phyloP scores from a whole-genome alignment of 164 flowering plant species.

The Tinospora cordifolia region DNA sequence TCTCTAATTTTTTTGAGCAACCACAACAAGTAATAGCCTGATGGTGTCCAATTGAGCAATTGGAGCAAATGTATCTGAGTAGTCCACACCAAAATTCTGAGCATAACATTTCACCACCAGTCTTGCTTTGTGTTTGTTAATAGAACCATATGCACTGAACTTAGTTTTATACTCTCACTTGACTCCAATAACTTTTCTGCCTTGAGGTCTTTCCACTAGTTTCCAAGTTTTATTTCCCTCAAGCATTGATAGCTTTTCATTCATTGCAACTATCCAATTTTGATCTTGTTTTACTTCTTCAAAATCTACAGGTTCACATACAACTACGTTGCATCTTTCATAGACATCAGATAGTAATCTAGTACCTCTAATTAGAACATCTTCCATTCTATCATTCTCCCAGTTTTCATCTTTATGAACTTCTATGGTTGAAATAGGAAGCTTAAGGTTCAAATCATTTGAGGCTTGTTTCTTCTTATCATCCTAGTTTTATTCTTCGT shows the following conservation, averaged over 20 bases:
- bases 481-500: not conserved
- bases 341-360: not conserved
- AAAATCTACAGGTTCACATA: not conserved
- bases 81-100: not conserved
- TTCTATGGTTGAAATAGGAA: not conserved
- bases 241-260: not conserved
- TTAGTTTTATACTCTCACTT: not conserved
- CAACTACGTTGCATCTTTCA: not conserved
- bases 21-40: not conserved
- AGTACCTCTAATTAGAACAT: not conserved
- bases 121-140: not conserved
- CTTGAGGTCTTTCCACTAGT: not conserved
- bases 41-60: not conserved
- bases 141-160: not conserved
- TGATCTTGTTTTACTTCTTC: not conserved
- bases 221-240: not conserved
- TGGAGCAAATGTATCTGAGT: not conserved
- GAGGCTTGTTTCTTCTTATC: too few relatives aligned
- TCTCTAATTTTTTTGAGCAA: not conserved
- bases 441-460: not conserved
- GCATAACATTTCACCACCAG: not conserved
- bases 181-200: not conserved
- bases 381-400: not conserved
- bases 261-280: conserved; percentile 7
- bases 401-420: not conserved